A percentile compares a stretch with the other conserved stretches of the same genome.
Evolutionary conservation across 495 filamentous ascomycete species (phyloP).

Genomic region (Xylaria bambusicola): DNA sequence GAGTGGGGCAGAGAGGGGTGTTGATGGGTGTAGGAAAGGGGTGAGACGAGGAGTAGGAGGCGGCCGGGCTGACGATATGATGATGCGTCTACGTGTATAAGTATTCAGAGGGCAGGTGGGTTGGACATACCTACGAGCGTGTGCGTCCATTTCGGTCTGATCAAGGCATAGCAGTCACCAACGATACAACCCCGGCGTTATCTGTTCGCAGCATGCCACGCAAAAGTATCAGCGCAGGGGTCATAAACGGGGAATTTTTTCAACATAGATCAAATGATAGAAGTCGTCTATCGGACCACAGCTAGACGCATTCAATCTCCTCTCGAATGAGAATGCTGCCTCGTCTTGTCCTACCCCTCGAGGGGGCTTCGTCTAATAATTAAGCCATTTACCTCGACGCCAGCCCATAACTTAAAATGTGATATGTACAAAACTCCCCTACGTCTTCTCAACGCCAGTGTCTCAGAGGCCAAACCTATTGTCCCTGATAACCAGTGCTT

Average conservation of each 20-base stretch:
- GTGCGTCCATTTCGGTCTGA: slow-evolving; percentile 1
- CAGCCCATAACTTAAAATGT: neutral
- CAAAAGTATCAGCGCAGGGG: slow-evolving; percentile 5
- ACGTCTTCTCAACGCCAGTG: neutral
- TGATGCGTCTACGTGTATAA: neutral
- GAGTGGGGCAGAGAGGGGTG: too few species aligned
- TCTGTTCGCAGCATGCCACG: slow-evolving; percentile 15
- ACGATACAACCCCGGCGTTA: slow-evolving; percentile 13
- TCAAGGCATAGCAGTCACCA: neutral
- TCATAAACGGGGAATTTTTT: slow-evolving; percentile 15
- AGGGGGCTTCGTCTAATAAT: slow-evolving; percentile 13
- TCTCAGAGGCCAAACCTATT: neutral
- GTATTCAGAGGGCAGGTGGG: neutral
- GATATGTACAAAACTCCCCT: neutral
- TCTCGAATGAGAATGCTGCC: slow-evolving; percentile 8
- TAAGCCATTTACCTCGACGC: slow-evolving; percentile 5
- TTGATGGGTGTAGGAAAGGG: too few species aligned
- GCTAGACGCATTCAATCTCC: slow-evolving; percentile 14
- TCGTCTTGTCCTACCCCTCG: slow-evolving; percentile 16
- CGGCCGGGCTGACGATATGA: neutral
- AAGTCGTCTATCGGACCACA: slow-evolving; percentile 16
- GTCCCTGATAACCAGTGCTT: slow-evolving; percentile 17
- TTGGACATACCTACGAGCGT: slow-evolving; percentile 4
- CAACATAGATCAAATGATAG: slow-evolving; percentile 26
- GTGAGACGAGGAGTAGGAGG: neutral